Percentiles rank a stretch among this genome's conserved stretches.
Evolutionary conservation across 768 basidiomycete species (phyloP).

Genomic region (Lyophyllum semitale): DNA sequence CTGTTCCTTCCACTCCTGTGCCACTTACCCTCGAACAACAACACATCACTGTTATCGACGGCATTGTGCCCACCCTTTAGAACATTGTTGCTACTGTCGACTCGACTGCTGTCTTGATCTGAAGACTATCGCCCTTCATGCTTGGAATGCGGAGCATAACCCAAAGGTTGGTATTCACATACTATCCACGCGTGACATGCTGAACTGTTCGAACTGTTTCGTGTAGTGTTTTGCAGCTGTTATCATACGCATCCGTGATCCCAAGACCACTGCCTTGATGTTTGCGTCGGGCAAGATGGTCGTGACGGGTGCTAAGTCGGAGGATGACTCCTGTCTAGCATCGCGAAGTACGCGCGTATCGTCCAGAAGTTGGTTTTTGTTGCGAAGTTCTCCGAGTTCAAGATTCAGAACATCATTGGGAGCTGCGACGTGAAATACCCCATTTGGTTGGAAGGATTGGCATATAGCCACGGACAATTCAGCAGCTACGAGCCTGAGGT

Average conservation of each 20-base stretch:
- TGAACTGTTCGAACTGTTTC: slow-evolving; percentile 65
- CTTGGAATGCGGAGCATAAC: slow-evolving; percentile 98
- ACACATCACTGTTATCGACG: slow-evolving; percentile 95
- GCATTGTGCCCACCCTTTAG: slow-evolving; percentile 98
- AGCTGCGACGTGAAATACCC: slow-evolving; percentile 99
- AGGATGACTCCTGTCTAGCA: slow-evolving; percentile 95
- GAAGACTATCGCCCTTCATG: slow-evolving; percentile 98
- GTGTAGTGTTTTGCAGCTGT: slow-evolving; percentile 99
- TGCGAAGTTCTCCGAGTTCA: slow-evolving; percentile 99
- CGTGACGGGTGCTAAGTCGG: slow-evolving; percentile 98
- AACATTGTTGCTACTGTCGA: slow-evolving; percentile 99
- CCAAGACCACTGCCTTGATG: slow-evolving; percentile 98
- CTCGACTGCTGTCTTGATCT: slow-evolving; percentile 95
- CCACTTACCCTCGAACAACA: slow-evolving; percentile 88
- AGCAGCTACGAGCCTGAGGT: slow-evolving; percentile 98
- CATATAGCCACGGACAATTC: slow-evolving; percentile 97
- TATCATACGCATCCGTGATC: slow-evolving; percentile 99
- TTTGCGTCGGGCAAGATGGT: slow-evolving; percentile 99
- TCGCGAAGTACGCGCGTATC: slow-evolving; percentile 99
- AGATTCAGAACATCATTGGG: slow-evolving; percentile 99
- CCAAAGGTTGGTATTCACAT: slow-evolving; percentile 88
- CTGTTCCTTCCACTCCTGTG: slow-evolving; percentile 66
- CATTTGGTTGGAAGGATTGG: slow-evolving; percentile 94
- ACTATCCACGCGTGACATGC: slow-evolving; percentile 48
- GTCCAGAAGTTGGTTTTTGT: slow-evolving; percentile 99